Base-by-base conservation (phyloP, 179 eudicot genomes). In the Carnegiea gigantea region DNA sequence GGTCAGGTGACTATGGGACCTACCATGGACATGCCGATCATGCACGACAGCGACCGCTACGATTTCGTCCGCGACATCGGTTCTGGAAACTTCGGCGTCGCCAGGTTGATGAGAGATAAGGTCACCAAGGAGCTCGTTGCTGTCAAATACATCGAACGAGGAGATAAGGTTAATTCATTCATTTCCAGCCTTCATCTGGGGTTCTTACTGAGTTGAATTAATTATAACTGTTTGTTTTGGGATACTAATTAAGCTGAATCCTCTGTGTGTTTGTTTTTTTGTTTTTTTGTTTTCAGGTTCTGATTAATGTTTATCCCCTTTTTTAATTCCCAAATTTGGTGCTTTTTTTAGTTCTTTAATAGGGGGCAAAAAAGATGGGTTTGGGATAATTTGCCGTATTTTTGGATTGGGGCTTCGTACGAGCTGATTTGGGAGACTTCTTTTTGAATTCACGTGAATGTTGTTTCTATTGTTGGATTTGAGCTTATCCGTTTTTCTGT, bases 11-110 rank as follows among this genome's bases (percentile, higher is more conserved):
- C 4, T 23, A 24, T 76, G 26, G 78, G 78, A 14, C 65, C 78
- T 24, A 17, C 79, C 28, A 76, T 76, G 79, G 79, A 76, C 53
- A 54, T 76, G 75, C 81, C 81, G 44, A 78, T 78, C 43, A 68
- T 78, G 81, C 81, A 78, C 48, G 81, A 78, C 24, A 68, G 81
- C 36, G 81, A 78, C 46, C 62, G 81, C 2, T 78, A 78, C 64
- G 81, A 78, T 46, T 78, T 65, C 57, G 75, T 78, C 1, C 40
- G 81, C 1, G 81, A 78, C n/a, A 78, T 78, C 8, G 81, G 81
- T 3, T 68, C 81, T 49, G 81, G 81, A 14, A 78, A 78, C 43
- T 78, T 78, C n/a, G 81, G 81, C 0, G 74, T 78, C 10, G 75
- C 81, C 0, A 23, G 81, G 26, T 78, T 78, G 81, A 78, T 78